Base-by-base conservation (phyloP, 306 rosid genomes). In the Pueraria montana region DNA sequence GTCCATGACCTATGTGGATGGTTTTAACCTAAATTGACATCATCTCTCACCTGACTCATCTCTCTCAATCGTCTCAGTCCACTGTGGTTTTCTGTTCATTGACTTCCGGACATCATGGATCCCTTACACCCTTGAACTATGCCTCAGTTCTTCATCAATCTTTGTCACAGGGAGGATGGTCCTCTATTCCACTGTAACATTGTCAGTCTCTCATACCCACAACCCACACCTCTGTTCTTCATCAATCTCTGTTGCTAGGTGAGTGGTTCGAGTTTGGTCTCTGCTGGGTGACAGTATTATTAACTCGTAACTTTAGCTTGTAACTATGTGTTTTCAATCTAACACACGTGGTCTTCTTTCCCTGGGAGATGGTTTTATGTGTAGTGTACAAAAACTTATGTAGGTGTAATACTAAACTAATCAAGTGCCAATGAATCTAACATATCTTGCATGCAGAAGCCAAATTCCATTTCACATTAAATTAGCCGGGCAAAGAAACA, bases 401-500 rank as follows among this genome's bases (percentile, higher is more conserved):
- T 74, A 55, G 50, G 30, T 34, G 23, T 18, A 53, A 74, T 42
- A 36, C 23, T 16, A 30, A 50, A 74, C 8, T 24, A 59, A 23
- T 27, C 66, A 53, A 61, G 80, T 11, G 16, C 8, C 18, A 45
- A 26, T 63, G 24, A 38, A 63, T 77, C 71, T 26, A 63, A 59
- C 48, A 9, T 49, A 62, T 48, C 56, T 21, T 11, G 21, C 45
- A 68, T 21, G 38, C 20, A 53, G 0, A 43, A 64, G 40, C 11
- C 17, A 46, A 74, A 43, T 6, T 79, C 72, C 48, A 17, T 64
- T 65, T 53, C 65, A 79, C 65, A 14, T 73, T 32, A 64, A 55
- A 74, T 34, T 34, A 46, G 72, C 80, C 6, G 4, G n/a, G n/a
- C 6, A 2, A 32, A 34, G 26, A 59, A 67, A 74, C 17, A n/a